These are phyloP conservation scores for Tricholoma matsutake DNA, from an alignment of 768 basidiomycete species.

Conservation along the genomic window DNA sequence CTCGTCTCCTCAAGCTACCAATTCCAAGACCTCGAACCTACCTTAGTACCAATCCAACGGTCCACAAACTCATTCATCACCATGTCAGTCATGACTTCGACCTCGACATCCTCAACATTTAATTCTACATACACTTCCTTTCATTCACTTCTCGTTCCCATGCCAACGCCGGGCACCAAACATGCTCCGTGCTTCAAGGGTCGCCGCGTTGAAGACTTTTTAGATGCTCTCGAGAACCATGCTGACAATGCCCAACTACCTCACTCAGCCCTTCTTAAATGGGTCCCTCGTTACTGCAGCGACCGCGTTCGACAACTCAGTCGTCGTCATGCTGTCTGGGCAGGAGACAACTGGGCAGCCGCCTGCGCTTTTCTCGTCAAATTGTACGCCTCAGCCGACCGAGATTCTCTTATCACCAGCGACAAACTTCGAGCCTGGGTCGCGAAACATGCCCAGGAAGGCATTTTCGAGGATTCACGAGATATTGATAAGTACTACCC, in stretches of 20 bases:
- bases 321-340: not conserved
- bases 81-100: too few species aligned
- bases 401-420: not conserved
- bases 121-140: too few species aligned
- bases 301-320: not conserved
- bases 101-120: not conserved
- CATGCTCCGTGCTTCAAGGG: not conserved
- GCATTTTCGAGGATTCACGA: not conserved
- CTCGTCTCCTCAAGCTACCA: too few species aligned
- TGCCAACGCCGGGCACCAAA: not conserved
- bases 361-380: not conserved
- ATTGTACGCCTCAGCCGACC: not conserved
- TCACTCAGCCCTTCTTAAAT: not conserved
- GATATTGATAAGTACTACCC: not conserved
- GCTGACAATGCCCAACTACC: not conserved
- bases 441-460: not conserved
- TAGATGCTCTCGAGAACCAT: not conserved
- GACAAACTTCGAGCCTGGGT: not conserved
- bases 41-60: too few species aligned
- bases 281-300: not conserved
- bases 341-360: not conserved
- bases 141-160: not conserved
- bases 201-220: not conserved
- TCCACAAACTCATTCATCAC: too few species aligned
- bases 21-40: too few species aligned